Evolutionary conservation across 2,329 filamentous ascomycete genomes (phyloP), one percentile per base, ranked within the genome.

Genomic region (Aspergillus bombycis): DNA sequence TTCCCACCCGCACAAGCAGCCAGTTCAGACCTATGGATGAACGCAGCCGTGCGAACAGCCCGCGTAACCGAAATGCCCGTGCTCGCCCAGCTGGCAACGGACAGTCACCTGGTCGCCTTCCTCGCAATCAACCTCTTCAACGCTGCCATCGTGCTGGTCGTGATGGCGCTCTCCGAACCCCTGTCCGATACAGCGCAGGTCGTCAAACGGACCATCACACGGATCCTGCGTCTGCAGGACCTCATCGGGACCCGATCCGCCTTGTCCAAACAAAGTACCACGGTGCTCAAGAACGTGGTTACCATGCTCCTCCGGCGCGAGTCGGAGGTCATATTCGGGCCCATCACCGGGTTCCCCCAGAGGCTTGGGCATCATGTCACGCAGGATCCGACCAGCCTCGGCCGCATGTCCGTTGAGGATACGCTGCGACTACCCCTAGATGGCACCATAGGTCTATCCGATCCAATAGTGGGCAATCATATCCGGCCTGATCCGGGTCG

Each of bases 41-140:
- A 79, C 38, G 79, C 80, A 1, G 79, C 80, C 11, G 63, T 79
- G 52, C 64, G 79, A 54, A 81, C 77, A 6, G 78, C 79, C 0
- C 74, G 70, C 23, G 71, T 81, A 2, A 78, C 76, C 2, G 70
- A 73, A 52, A 46, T 72, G 32, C 69, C 69, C 0, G 63, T 65
- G 1, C 74, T 82, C 6, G 73, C 75, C 21, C 74, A 77, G 45
- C 67, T 78, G 8, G 79, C 80, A 5, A 78, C 74, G 0, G 76
- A 80, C 19, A 81, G 76, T n/a, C 80, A 82, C 63, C 71, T 81
- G 6, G 78, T 80, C 7, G 77, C 79, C 7, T 82, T 82, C 61
- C 68, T 82, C 21, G 80, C 78, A 3, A 80, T 82, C 65, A 82
- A 82, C 60, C 63, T 82, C 12, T 82, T 82, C 71, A 80, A 80